phyloP scores from a whole-genome alignment of 2,329 filamentous ascomycete species.

The Ophiostoma quercus region DNA sequence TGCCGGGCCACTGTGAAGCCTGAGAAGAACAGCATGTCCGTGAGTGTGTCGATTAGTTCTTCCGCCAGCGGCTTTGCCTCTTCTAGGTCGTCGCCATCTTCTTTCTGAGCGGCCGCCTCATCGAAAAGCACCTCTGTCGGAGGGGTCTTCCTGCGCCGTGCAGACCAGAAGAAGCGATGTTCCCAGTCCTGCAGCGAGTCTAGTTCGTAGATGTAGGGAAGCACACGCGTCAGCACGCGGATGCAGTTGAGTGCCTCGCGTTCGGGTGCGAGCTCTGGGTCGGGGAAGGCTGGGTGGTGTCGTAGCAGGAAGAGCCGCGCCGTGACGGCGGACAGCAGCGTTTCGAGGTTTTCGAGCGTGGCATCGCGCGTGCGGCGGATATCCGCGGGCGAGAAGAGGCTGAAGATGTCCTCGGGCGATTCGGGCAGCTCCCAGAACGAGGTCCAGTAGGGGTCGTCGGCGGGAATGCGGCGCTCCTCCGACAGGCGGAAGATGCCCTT shows the following conservation, averaged over 20 bases:
- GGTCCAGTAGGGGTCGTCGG: constrained; percentile 88
- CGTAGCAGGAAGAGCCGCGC: constrained; percentile 75
- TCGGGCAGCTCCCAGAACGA: constrained; percentile 98
- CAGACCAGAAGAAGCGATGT: constrained; percentile 85
- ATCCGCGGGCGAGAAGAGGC: constrained; percentile 82
- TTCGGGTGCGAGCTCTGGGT: constrained; percentile 77
- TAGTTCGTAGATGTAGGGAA: constrained; percentile 89
- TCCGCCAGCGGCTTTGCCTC: constrained; percentile 83
- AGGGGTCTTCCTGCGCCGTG: constrained; percentile 57
- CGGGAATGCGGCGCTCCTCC: constrained; percentile 81
- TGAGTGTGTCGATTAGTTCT: constrained; percentile 82
- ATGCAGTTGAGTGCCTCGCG: constrained; percentile 92
- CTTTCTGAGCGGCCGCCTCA: constrained; percentile 47
- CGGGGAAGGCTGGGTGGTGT: constrained; percentile 86
- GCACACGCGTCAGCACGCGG: constrained; percentile 77
- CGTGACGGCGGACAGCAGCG: constrained; percentile 76
- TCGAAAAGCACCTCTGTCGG: constrained; percentile 80
- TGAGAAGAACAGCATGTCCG: constrained; percentile 86
- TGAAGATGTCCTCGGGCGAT: constrained; percentile 93
- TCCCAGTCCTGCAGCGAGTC: constrained; percentile 82
- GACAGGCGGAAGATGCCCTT: constrained; percentile 95
- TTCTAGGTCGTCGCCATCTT: constrained; percentile 39
- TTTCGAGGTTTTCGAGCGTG: constrained; percentile 83
- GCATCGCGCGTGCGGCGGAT: constrained; percentile 83
- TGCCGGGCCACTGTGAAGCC: constrained; percentile 79